Conservation (phyloP, 1,284 basidiomycete species). For the Rhodofomes roseus region DNA sequence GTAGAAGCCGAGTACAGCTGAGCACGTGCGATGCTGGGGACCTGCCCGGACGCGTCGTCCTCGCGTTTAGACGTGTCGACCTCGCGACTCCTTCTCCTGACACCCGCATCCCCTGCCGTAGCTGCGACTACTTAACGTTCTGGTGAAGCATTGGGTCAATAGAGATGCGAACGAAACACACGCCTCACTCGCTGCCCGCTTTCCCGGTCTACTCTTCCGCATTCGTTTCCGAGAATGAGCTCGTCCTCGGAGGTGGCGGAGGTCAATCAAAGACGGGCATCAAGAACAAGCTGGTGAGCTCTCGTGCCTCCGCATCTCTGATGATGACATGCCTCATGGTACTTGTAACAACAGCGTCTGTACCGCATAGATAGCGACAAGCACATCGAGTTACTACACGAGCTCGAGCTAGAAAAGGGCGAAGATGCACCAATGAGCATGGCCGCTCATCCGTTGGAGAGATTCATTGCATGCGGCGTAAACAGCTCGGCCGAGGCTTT, state of each 20-base stretch:
- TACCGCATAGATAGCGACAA: slow-evolving; percentile 63
- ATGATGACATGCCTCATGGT: too few relatives aligned
- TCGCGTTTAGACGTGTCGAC: not conserved
- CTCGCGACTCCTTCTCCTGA: not conserved
- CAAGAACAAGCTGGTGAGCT: slow-evolving; percentile 81
- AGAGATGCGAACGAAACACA: slow-evolving; percentile 75
- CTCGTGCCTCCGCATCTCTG: not conserved
- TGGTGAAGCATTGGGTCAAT: not conserved
- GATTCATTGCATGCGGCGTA: slow-evolving; percentile 74
- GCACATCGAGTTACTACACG: slow-evolving; percentile 56
- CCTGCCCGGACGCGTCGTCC: not conserved
- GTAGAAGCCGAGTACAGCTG: not conserved
- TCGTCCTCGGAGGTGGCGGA: slow-evolving; percentile 90
- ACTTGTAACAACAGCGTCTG: slow-evolving; percentile 48
- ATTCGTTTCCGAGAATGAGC: slow-evolving; percentile 71
- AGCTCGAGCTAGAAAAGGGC: slow-evolving; percentile 71
- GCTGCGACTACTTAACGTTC: too few relatives aligned
- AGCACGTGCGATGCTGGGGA: not conserved
- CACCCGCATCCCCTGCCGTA: not conserved
- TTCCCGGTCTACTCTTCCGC: slow-evolving; percentile 88
- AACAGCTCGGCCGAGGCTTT: slow-evolving; percentile 71
- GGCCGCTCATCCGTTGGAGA: slow-evolving; percentile 57
- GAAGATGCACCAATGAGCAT: slow-evolving; percentile 96
- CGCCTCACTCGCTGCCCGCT: slow-evolving; percentile 65
- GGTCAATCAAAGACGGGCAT: slow-evolving; percentile 80